Evolutionary conservation across 2,329 filamentous ascomycete species (phyloP).

Genomic region (Penicillium sp.): DNA sequence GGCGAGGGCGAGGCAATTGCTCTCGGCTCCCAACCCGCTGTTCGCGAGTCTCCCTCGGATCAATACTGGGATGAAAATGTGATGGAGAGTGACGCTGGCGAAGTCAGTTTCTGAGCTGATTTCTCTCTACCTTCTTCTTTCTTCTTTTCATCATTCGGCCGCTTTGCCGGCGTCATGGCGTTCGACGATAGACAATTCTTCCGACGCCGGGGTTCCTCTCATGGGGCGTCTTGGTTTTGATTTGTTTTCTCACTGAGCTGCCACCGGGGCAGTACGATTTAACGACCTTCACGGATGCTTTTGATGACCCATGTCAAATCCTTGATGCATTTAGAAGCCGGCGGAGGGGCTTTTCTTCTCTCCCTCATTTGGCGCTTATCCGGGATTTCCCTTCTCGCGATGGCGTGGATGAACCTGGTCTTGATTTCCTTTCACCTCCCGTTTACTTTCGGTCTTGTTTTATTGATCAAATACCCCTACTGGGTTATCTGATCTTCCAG

Average conservation of each 20-base stretch:
- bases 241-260: conserved; percentile 6
- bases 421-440: conserved; percentile 17
- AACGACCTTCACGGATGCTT: conserved; percentile 21
- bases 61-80: conserved; percentile 44
- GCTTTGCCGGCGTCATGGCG: conserved; percentile 11
- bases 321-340: conserved; percentile 24
- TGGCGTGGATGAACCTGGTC: conserved; percentile 18
- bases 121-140: conserved; percentile 1
- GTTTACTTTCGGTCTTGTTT: conserved; percentile 34
- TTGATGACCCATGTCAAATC: conserved; percentile 19
- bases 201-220: not conserved
- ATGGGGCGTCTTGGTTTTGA: not conserved
- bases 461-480: conserved; percentile 35
- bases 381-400: conserved; percentile 14
- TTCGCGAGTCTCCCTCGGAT: conserved; percentile 30
- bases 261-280: conserved; percentile 15
- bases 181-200: conserved; percentile 14
- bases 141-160: conserved; percentile 5
- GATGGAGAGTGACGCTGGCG: conserved; percentile 44
- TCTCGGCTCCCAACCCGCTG: conserved; percentile 33
- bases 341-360: conserved; percentile 9
- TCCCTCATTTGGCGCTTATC: conserved; percentile 1
- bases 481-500: conserved; percentile 7
- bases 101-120: conserved; percentile 41
- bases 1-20: conserved; percentile 44